Base-by-base conservation (phyloP, 2,329 filamentous ascomycete genomes). In the Talaromyces sp. region DNA sequence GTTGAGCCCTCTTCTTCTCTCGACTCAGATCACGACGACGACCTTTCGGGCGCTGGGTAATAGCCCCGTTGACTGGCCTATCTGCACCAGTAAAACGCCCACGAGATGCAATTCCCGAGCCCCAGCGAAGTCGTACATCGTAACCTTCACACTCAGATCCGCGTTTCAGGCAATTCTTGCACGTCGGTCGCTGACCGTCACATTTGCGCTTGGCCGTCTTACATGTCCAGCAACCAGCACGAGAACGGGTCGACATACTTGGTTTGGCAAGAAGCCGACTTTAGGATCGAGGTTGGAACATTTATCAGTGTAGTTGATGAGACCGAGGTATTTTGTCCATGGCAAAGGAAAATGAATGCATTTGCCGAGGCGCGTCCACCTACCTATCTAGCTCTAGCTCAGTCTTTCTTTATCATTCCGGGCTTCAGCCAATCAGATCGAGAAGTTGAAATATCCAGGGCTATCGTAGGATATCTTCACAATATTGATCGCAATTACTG, bases 171-270 rank as follows among this genome's bases (percentile, higher is more conserved):
- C 57, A 60, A 28, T 62, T 66, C 31, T 64, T 61, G 58, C 72
- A 74, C 7, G 57, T 60, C 2, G 72, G 72, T 3, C 67, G 70
- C 7, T 64, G 37, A 7, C 67, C 66, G 54, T 74, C 72, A 63
- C 72, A 74, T 52, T 70, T 69, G 3, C 72, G 68, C 2, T 68
- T 69, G 14, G 66, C 66, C 14, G 63, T 58, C 63, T 74, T 74
- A 61, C 72, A 74, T 3, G 71, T 73, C 71, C 71, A 73, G 31
- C 71, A 73, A 2, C 71, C 69, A 9, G 68, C 63, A 52, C 68
- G 65, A 14, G 69, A 70, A 23, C 61, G 64, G 62, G 71, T 72
- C 69, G 69, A 69, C 71, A 73, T 72, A 33, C 71, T 23, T 52
- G 39, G 39, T 40, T n/a, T 40, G 39, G 16, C n/a, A 40, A n/a